Base-by-base conservation (phyloP, 371 early-diverging fungal species). In the Phascolomyces articulosus region DNA sequence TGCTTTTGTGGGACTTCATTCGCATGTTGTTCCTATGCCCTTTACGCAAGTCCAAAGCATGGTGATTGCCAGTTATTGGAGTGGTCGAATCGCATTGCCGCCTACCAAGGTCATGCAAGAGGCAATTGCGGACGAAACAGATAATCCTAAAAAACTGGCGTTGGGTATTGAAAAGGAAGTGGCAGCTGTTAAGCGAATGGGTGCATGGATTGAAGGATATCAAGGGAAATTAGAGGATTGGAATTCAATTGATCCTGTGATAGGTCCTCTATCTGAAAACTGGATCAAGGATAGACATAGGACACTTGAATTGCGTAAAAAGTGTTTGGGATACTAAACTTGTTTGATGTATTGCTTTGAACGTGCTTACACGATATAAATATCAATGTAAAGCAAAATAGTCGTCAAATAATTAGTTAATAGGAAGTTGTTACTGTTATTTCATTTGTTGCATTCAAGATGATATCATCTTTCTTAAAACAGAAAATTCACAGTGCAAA, bases 1-100 rank as follows among this genome's bases (percentile, higher is more conserved):
- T 23, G 75, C 80, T 10, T 84, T 90, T 59, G 58, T 88, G 1
- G 86, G 87, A 7, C 63, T 90, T 9, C 88, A 87, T 0, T 73
- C 77, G 48, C 78, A 76, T 11, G 72, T 86, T 4, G 83, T 76
- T 0, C 87, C 90, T 27, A 81, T 87, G 55, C 85, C 85, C 2
- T 48, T 87, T 2, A 77, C 73, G 57, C 85, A 87, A 68, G 69
- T 73, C 2, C 88, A 87, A 64, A 74, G 79, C 3, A 71, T 68
- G 47, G 74, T 79, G 38, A 62, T 86, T 27, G 78, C 84, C 0
- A 74, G 79, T 6, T 65, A 72, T 6, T 82, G 71, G 47, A 71
- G 71, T 16, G 78, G 74, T 9, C 40, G 62, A 24, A 56, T 51
- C 0, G 34, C 28, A 21, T 24, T 71, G 28, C 67, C 67, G 2